A percentile compares a stretch with the other conserved stretches of the same genome.
These are phyloP conservation scores for Fallopia convolvulus DNA, from an alignment of 148 eudicot species.

Conservation along the genomic window DNA sequence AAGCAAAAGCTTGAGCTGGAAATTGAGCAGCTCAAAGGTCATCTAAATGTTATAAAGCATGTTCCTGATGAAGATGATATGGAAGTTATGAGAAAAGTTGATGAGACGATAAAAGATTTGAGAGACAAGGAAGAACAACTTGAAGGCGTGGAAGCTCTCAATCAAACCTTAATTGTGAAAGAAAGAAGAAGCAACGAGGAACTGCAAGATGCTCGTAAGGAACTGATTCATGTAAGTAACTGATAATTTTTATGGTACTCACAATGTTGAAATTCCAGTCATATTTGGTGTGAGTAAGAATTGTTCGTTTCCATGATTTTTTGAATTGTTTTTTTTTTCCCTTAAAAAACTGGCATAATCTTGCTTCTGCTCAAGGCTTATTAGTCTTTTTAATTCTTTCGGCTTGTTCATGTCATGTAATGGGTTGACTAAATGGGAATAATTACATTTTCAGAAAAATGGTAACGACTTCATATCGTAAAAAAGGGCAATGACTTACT, in stretches of 20 bases:
- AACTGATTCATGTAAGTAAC: slow-evolving; percentile 61
- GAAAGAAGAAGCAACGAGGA: slow-evolving; percentile 89
- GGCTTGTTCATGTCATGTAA: background rate
- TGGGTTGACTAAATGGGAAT: background rate
- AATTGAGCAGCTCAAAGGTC: slow-evolving; percentile 66
- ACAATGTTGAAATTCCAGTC: background rate
- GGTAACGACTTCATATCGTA: background rate
- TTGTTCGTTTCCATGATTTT: background rate
- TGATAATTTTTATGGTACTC: background rate
- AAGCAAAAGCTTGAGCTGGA: slow-evolving; percentile 84
- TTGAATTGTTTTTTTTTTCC: background rate
- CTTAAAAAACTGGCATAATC: background rate
- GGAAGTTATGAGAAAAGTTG: slow-evolving; percentile 68
- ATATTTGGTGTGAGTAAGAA: background rate
- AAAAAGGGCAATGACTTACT: background rate
- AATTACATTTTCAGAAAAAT: background rate
- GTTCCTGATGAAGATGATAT: slow-evolving; percentile 68
- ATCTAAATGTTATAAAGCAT: slow-evolving; percentile 67
- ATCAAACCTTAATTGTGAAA: slow-evolving; percentile 70
- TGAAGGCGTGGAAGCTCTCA: slow-evolving; percentile 55
- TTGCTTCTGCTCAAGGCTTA: background rate
- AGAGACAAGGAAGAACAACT: slow-evolving; percentile 74
- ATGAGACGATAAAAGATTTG: slow-evolving; percentile 40
- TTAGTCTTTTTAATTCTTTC: background rate
- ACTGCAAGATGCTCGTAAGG: slow-evolving; percentile 91